phyloP scores from a whole-genome alignment of 1,284 basidiomycete genomes.

The Cutaneotrichosporon cavernicola region DNA sequence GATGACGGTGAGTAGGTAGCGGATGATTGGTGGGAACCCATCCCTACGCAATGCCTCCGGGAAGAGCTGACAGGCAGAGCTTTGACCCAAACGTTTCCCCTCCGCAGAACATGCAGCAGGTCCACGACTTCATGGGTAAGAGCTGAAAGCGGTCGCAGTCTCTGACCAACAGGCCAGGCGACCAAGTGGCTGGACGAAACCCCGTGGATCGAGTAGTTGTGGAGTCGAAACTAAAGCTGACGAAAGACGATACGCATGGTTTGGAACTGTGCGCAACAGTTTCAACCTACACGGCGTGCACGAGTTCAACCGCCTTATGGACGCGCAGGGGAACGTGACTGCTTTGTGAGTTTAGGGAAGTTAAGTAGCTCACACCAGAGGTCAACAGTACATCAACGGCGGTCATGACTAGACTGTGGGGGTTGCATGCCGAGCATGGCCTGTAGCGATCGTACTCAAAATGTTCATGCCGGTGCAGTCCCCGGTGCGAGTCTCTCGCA shows the following conservation, averaged over 20 bases:
- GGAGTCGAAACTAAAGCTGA: not conserved
- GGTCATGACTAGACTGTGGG: constrained; percentile 22
- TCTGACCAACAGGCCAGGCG: constrained; percentile 19
- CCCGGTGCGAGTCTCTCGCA: not conserved
- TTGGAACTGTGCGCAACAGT: constrained; percentile 22
- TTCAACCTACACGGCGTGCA: constrained; percentile 36
- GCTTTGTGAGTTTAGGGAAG: constrained; percentile 27
- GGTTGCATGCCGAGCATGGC: not conserved
- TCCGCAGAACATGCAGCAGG: constrained; percentile 39
- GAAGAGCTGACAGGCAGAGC: constrained; percentile 26
- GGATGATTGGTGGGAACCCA: not conserved
- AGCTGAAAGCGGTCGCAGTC: no score
- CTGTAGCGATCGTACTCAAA: not conserved
- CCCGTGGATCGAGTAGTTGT: constrained; percentile 27
- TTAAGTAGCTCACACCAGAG: constrained; percentile 21
- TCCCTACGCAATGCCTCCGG: not conserved
- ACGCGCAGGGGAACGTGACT: constrained; percentile 33
- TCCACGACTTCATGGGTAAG: constrained; percentile 47
- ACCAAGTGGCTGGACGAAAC: constrained; percentile 41
- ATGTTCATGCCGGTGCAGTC: not conserved
- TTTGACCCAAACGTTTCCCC: constrained; percentile 42
- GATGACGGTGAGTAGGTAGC: constrained; percentile 36
- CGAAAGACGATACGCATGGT: constrained; percentile 23
- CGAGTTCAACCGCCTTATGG: constrained; percentile 41
- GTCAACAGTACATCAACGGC: constrained; percentile 34